A percentile compares a stretch with the other conserved stretches of the same genome.
phyloP scores from a whole-genome alignment of 306 rosid genomes.

The Echinosophora koreensis region DNA sequence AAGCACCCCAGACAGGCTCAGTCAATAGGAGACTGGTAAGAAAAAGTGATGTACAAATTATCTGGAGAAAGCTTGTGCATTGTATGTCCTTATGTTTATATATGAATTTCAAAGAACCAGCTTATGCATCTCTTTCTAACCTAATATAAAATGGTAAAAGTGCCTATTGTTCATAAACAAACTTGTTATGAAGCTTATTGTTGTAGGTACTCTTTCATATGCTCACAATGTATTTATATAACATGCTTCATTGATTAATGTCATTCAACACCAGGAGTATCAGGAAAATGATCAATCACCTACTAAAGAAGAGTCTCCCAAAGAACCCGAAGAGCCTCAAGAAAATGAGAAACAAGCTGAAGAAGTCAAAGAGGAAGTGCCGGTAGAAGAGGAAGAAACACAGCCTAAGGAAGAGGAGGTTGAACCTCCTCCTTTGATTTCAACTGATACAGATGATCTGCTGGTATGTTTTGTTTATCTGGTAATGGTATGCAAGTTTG shows the following conservation, averaged over 20 bases:
- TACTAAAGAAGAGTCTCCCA: constrained; percentile 54
- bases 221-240: background rate
- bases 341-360: constrained; percentile 61
- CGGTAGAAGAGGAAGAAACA: constrained; percentile 55
- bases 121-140: background rate
- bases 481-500: background rate
- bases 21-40: constrained; percentile 76
- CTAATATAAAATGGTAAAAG: background rate
- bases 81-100: background rate
- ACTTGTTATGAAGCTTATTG: constrained; percentile 6
- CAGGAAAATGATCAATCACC: constrained; percentile 58
- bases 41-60: constrained; percentile 15
- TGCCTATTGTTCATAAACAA: background rate
- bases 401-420: constrained; percentile 56
- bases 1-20: constrained; percentile 80
- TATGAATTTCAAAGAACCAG: background rate
- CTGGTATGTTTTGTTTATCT: constrained; percentile 58
- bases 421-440: constrained; percentile 76
- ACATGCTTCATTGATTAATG: constrained; percentile 1
- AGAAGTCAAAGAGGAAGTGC: constrained; percentile 53
- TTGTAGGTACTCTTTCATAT: constrained; percentile 2
- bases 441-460: constrained; percentile 68
- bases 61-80: background rate
- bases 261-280: constrained; percentile 63
- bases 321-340: constrained; percentile 57